Percentiles rank a stretch among this genome's conserved stretches.
Evolutionary conservation across 495 filamentous ascomycete genomes (phyloP).

Genomic region (Daldinia concentrica): DNA sequence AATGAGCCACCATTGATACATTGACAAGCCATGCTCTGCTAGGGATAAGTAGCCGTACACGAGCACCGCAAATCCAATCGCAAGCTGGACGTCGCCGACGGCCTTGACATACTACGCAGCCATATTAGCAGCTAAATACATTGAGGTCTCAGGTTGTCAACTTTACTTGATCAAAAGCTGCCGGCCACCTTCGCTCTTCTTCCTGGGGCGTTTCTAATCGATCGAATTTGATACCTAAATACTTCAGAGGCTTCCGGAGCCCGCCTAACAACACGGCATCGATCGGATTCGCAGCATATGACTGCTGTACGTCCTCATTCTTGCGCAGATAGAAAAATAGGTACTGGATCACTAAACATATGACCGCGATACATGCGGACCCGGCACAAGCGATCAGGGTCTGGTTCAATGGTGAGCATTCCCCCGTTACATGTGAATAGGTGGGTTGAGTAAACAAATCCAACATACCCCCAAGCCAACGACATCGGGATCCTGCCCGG

Average conservation of each 20-base stretch:
- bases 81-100: slow-evolving; percentile 42
- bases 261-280: slow-evolving; percentile 30
- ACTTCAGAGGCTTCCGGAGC: slow-evolving; percentile 38
- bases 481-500: slow-evolving; percentile 41
- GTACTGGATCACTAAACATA: slow-evolving; percentile 38
- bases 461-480: slow-evolving; percentile 40
- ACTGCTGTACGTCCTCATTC: slow-evolving; percentile 23
- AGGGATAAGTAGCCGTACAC: slow-evolving; percentile 30
- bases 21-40: slow-evolving; percentile 30
- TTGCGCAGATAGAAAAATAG: slow-evolving; percentile 35
- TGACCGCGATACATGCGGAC: slow-evolving; percentile 37
- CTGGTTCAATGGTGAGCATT: slow-evolving; percentile 27
- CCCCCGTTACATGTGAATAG: neutral
- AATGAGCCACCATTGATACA: slow-evolving; percentile 45
- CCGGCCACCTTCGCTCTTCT: slow-evolving; percentile 24
- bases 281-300: slow-evolving; percentile 32
- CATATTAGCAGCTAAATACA: slow-evolving; percentile 22
- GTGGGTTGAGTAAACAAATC: slow-evolving; percentile 2
- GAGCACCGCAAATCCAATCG: slow-evolving; percentile 35
- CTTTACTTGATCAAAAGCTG: slow-evolving; percentile 37
- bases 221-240: slow-evolving; percentile 27
- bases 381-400: slow-evolving; percentile 41
- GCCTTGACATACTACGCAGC: slow-evolving; percentile 27
- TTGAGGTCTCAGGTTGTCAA: neutral
- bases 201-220: slow-evolving; percentile 8